A percentile compares a stretch with the other conserved stretches of the same genome.
Evolutionary conservation across 257 asterid species (phyloP).

Genomic region (Solanum chiquidenum): DNA sequence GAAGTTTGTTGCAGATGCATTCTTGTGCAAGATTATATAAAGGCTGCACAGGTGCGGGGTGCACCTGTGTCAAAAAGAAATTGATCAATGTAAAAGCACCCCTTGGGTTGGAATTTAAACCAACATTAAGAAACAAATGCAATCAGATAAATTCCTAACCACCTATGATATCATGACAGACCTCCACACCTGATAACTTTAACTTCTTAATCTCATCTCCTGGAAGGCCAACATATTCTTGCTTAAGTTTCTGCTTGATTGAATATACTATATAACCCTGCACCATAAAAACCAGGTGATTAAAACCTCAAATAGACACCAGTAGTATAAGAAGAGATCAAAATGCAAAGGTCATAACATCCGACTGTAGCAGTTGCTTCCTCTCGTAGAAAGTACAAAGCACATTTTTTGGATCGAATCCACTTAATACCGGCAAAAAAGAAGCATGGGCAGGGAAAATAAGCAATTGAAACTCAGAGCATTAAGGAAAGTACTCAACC

Average conservation of each 20-base stretch:
- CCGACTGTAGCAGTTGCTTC: background rate
- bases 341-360: background rate
- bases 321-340: background rate
- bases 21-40: background rate
- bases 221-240: slow-evolving; percentile 63
- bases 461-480: background rate
- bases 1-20: background rate
- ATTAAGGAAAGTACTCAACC: slow-evolving; percentile 24
- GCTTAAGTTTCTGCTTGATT: slow-evolving; percentile 71
- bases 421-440: background rate
- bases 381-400: background rate
- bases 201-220: slow-evolving; percentile 60
- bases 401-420: background rate
- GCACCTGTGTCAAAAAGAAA: background rate
- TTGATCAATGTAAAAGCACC: background rate
- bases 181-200: slow-evolving; percentile 82
- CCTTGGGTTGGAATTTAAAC: background rate
- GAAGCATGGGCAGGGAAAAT: background rate
- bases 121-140: background rate
- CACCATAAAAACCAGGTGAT: background rate
- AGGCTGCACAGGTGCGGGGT: background rate
- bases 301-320: background rate
- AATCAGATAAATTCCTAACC: background rate
- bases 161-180: slow-evolving; percentile 13
- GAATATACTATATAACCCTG: slow-evolving; percentile 90